These are phyloP conservation scores for Malassezia slooffiae DNA, from an alignment of 1,284 basidiomycete genomes.

Conservation along the genomic window DNA sequence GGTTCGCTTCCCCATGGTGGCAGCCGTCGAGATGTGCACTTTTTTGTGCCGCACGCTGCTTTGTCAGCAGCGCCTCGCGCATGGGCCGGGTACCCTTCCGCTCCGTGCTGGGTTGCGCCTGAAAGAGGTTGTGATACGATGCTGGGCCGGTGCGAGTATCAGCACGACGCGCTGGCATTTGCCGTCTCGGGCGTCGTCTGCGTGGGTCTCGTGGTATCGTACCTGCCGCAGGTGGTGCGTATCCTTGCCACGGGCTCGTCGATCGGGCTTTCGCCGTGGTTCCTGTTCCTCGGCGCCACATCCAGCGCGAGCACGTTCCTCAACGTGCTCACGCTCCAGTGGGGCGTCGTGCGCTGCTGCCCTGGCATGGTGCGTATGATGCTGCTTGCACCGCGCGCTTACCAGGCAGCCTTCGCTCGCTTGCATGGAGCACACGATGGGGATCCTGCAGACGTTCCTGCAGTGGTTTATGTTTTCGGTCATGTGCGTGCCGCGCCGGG, in stretches of 20 bases:
- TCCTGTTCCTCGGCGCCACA: conserved; percentile 80
- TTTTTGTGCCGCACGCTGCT: no score
- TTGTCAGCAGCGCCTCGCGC: no score
- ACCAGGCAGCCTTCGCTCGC: conserved; percentile 15
- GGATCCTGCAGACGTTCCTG: conserved; percentile 67
- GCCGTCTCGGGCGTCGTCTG: conserved; percentile 65
- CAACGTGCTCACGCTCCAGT: conserved; percentile 66
- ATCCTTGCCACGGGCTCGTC: conserved; percentile 57
- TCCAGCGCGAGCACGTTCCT: conserved; percentile 46
- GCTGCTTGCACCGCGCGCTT: neutral
- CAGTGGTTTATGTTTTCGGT: conserved; percentile 79
- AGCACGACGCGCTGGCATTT: conserved; percentile 64
- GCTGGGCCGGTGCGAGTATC: no score
- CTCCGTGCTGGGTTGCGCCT: no score
- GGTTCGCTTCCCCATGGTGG: no score
- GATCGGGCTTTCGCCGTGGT: conserved; percentile 82
- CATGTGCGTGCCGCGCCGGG: conserved; percentile 55
- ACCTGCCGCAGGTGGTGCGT: conserved; percentile 72
- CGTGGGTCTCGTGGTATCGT: conserved; percentile 70
- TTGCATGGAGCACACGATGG: conserved; percentile 72
- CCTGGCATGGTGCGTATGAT: neutral
- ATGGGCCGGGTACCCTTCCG: no score
- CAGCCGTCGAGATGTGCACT: no score
- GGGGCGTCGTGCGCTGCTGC: conserved; percentile 65
- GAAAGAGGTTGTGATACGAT: no score